Conservation (phyloP, 352 stramenopile species). For the Phytopythium boreale region DNA sequence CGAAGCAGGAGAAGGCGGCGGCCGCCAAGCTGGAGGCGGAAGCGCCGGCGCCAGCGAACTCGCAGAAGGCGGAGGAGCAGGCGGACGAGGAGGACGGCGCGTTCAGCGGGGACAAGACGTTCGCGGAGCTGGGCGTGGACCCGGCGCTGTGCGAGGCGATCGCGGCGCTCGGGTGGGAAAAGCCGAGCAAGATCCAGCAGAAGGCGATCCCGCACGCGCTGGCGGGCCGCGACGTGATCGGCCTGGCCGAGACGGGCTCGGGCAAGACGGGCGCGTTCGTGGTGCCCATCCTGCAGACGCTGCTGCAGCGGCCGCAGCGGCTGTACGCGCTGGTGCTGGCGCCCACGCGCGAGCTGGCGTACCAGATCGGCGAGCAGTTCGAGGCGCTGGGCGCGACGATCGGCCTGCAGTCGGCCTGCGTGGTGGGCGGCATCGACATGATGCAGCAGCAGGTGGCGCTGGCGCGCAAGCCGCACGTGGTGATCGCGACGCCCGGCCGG, state of each 20-base stretch:
- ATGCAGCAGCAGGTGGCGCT: constrained; percentile 97
- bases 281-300: constrained; percentile 91
- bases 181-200: constrained; percentile 95
- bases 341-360: constrained; percentile 94
- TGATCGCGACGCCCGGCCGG: constrained; percentile 92
- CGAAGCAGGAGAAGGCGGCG: background rate
- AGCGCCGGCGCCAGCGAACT: background rate
- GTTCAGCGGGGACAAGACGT: constrained; percentile 78
- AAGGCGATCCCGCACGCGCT: constrained; percentile 92
- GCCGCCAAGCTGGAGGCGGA: background rate
- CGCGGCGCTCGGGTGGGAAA: constrained; percentile 89
- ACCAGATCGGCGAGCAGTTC: constrained; percentile 96
- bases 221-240: constrained; percentile 96
- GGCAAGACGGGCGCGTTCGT: constrained; percentile 96
- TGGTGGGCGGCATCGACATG: constrained; percentile 97
- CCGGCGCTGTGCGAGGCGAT: constrained; percentile 91
- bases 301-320: constrained; percentile 90
- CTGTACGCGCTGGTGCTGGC: constrained; percentile 91
- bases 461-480: constrained; percentile 95
- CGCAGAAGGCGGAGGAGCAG: constrained; percentile 7
- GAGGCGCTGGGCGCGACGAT: constrained; percentile 90
- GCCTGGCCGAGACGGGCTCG: constrained; percentile 93
- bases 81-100: constrained; percentile 27
- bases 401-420: constrained; percentile 89
- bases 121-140: constrained; percentile 90